These are phyloP conservation scores for Fusarium citri DNA, from an alignment of 2,329 filamentous ascomycete genomes.

Conservation along the genomic window DNA sequence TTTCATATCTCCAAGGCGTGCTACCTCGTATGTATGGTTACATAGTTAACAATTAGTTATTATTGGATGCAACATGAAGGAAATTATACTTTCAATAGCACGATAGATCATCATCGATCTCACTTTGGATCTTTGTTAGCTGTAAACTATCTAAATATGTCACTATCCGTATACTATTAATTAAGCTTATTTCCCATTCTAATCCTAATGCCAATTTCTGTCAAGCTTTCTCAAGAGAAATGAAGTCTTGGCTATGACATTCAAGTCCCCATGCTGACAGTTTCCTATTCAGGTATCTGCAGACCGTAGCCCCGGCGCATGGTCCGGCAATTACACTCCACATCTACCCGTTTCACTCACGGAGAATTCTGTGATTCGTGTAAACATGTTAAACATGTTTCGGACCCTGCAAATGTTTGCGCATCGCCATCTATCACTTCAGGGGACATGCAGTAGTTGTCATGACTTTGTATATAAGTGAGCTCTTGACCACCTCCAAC, in stretches of 20 bases:
- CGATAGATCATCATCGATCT: no score
- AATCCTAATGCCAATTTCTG: not conserved
- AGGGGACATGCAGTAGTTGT: not conserved
- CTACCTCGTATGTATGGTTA: not conserved
- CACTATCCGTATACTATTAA: not conserved
- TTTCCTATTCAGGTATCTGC: not conserved
- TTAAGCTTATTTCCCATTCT: not conserved
- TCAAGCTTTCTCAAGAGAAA: not conserved
- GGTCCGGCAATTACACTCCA: conserved; percentile 9
- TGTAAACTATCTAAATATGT: not conserved
- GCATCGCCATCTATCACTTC: conserved; percentile 14
- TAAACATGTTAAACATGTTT: conserved; percentile 30
- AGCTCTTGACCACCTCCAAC: not conserved
- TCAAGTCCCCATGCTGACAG: not conserved
- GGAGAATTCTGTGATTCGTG: conserved; percentile 45
- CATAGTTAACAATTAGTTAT: not conserved
- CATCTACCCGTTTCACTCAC: conserved; percentile 24
- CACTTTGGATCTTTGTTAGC: not conserved
- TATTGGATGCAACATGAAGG: not conserved
- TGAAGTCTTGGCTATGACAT: not conserved
- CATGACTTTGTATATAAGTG: conserved; percentile 41
- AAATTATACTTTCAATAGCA: not conserved
- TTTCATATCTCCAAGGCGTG: not conserved
- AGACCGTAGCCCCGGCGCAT: not conserved
- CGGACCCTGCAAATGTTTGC: conserved; percentile 6